Evolutionary conservation across 1,284 basidiomycete genomes (phyloP).

Genomic region (Irpex sp.): DNA sequence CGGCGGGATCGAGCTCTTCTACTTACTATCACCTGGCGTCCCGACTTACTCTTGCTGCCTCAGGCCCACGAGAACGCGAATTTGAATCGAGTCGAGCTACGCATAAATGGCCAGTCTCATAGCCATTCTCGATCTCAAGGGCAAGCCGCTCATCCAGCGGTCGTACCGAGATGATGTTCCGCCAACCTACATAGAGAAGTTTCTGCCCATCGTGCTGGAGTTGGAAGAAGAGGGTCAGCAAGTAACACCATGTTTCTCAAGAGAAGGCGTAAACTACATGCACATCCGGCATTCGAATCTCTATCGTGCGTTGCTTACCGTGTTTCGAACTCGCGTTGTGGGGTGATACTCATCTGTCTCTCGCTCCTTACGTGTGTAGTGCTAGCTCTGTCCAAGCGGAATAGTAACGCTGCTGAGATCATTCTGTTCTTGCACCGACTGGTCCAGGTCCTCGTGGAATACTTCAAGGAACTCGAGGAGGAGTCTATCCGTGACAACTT

Average conservation of each 20-base stretch:
- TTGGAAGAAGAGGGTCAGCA: conserved; percentile 97
- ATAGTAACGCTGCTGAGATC: conserved; percentile 94
- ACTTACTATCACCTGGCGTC: background rate
- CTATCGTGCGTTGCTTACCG: conserved; percentile 63
- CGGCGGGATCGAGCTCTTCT: background rate
- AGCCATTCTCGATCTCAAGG: conserved; percentile 97
- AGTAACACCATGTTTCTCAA: conserved; percentile 93
- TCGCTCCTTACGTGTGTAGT: conserved; percentile 45
- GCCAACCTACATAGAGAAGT: conserved; percentile 84
- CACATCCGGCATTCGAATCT: conserved; percentile 98
- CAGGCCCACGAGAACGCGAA: background rate
- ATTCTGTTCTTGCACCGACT: conserved; percentile 96
- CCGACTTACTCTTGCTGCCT: background rate
- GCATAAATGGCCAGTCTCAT: conserved; percentile 58
- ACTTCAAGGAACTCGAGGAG: conserved; percentile 99
- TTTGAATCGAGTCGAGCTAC: background rate
- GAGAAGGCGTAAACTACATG: conserved; percentile 95
- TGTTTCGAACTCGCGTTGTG: background rate
- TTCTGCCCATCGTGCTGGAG: conserved; percentile 91
- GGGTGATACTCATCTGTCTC: background rate
- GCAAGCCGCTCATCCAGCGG: conserved; percentile 97
- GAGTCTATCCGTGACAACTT: conserved; percentile 99
- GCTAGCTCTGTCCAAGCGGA: conserved; percentile 92
- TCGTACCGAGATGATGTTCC: conserved; percentile 97
- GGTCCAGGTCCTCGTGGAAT: conserved; percentile 86